Conservation (phyloP, 768 basidiomycete species). For the Leccinum barrowsii region DNA sequence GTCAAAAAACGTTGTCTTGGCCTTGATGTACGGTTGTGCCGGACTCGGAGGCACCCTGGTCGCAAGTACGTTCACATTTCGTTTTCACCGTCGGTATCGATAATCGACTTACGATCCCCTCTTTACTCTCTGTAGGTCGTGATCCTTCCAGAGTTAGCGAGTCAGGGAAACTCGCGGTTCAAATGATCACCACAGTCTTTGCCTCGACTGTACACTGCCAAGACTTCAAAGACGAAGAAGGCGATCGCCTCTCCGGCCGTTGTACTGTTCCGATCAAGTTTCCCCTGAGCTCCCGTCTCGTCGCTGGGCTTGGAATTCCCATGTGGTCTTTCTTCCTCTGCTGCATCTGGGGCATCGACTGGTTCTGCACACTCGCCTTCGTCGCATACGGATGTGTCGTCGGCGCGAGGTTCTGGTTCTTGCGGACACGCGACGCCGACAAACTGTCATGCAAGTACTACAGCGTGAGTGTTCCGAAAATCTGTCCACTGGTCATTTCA, state of each 20-base stretch:
- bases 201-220: conserved; percentile 47
- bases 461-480: conserved; percentile 26
- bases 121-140: conserved; percentile 9
- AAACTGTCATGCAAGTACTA: conserved; percentile 36
- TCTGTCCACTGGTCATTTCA: not conserved
- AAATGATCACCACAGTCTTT: conserved; percentile 36
- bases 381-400: conserved; percentile 31
- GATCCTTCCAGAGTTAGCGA: conserved; percentile 26
- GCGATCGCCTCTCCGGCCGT: conserved; percentile 38
- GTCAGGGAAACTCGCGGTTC: conserved; percentile 30
- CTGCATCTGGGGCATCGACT: conserved; percentile 35
- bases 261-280: conserved; percentile 43
- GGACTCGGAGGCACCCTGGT: conserved; percentile 38
- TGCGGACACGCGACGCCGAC: conserved; percentile 29
- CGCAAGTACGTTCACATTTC: conserved; percentile 27
- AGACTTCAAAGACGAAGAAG: conserved; percentile 46
- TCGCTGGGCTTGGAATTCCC: conserved; percentile 33
- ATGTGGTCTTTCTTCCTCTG: conserved; percentile 38
- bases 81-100: not conserved
- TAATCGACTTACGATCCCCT: not conserved
- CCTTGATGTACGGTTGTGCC: conserved; percentile 35
- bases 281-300: conserved; percentile 36
- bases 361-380: conserved; percentile 24
- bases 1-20: conserved; percentile 38
- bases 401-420: conserved; percentile 32